Conservation (phyloP, 345 rosid genomes). For the Durio zibethinus region DNA sequence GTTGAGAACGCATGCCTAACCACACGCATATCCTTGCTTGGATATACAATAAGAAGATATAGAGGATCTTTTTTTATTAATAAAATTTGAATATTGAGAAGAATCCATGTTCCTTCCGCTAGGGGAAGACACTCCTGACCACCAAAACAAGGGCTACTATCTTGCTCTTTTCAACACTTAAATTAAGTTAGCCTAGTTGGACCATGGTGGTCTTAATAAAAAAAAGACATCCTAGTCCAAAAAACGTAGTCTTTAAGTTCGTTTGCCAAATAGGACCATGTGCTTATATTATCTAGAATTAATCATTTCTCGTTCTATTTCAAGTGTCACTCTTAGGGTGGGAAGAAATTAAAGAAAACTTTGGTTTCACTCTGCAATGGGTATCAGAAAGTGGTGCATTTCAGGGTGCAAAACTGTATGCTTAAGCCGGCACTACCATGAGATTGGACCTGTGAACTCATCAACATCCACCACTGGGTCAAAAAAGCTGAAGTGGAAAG, state of each 20-base stretch:
- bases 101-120: neutral
- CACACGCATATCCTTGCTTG: slow-evolving; percentile 3
- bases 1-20: neutral
- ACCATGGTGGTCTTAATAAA: slow-evolving; percentile 6
- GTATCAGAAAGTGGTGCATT: slow-evolving; percentile 13
- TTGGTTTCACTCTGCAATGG: neutral
- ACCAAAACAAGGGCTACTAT: neutral
- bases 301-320: neutral
- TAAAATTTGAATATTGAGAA: neutral
- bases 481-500: slow-evolving; percentile 32
- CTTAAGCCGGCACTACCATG: neutral
- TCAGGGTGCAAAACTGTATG: slow-evolving; percentile 9
- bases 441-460: slow-evolving; percentile 4
- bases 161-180: neutral
- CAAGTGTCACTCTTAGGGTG: neutral
- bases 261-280: neutral
- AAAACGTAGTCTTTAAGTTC: no score
- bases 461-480: neutral
- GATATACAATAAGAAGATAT: neutral
- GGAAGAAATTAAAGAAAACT: neutral
- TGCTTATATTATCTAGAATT: neutral
- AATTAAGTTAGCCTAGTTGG: neutral
- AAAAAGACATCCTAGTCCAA: slow-evolving; percentile 4
- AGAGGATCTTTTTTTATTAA: neutral
- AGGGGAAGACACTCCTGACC: neutral